phyloP scores from a whole-genome alignment of 1,284 basidiomycete genomes.

The Cronartium quercuum region DNA sequence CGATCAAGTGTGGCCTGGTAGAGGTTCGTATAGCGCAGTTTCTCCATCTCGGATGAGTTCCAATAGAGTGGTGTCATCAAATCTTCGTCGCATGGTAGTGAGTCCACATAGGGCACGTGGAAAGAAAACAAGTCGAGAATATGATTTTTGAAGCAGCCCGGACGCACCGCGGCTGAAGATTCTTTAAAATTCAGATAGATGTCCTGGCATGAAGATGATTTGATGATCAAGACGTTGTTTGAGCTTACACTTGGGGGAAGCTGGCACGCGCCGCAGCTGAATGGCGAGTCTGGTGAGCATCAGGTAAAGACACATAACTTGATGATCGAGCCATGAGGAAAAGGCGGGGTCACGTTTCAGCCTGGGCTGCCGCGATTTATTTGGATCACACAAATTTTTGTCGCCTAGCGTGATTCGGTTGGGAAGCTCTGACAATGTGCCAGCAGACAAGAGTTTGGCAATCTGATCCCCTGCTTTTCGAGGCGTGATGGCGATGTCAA shows the following conservation, averaged over 20 bases:
- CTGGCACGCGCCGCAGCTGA: neutral
- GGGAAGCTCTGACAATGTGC: no score
- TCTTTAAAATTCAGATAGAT: neutral
- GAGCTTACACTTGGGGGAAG: neutral
- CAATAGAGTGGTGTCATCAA: slow-evolving; percentile 26
- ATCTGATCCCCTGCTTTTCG: neutral
- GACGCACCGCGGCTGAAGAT: neutral
- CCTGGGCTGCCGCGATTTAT: no score
- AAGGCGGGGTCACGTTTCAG: neutral
- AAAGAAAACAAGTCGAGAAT: slow-evolving; percentile 12
- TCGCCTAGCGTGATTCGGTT: no score
- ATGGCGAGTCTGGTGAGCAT: slow-evolving; percentile 15
- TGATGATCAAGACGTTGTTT: neutral
- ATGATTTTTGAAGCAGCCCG: neutral
- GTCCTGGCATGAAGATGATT: neutral
- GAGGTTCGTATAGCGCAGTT: neutral
- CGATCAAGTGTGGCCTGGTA: slow-evolving; percentile 8
- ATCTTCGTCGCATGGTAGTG: neutral
- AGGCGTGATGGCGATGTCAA: slow-evolving; percentile 12
- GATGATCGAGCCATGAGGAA: slow-evolving; percentile 1
- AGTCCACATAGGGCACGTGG: slow-evolving; percentile 15
- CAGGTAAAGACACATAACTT: slow-evolving; percentile 19
- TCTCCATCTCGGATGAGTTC: slow-evolving; percentile 7
- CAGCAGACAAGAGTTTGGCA: neutral
- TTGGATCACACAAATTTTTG: no score